phyloP scores from a whole-genome alignment of 192 early-diverging fungal genomes.

The Spizellomyces punctatus region DNA sequence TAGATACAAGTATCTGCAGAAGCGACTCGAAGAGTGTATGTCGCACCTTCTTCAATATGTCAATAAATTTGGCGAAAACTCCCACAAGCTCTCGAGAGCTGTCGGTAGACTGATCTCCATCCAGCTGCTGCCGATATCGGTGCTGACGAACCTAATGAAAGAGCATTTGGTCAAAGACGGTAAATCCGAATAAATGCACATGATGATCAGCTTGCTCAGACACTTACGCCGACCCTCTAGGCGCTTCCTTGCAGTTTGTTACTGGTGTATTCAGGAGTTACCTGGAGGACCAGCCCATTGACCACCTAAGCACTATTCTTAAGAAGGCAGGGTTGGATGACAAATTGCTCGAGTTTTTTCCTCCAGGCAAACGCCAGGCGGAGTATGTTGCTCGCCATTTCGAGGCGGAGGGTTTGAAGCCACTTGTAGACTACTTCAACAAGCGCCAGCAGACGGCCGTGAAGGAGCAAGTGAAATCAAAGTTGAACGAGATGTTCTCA shows the following conservation, averaged over 20 bases:
- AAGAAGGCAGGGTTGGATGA: slow-evolving; percentile 71
- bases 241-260: slow-evolving; percentile 78
- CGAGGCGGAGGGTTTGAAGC: slow-evolving; percentile 89
- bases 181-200: slow-evolving; percentile 19
- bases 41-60: slow-evolving; percentile 84
- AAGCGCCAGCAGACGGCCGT: slow-evolving; percentile 67
- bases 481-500: slow-evolving; percentile 65
- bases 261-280: slow-evolving; percentile 82
- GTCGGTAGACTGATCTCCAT: slow-evolving; percentile 73
- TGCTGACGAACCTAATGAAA: slow-evolving; percentile 79
- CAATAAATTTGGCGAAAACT: slow-evolving; percentile 86
- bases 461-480: slow-evolving; percentile 67
- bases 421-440: slow-evolving; percentile 78
- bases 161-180: slow-evolving; percentile 95
- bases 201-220: neutral
- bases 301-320: slow-evolving; percentile 74
- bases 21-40: slow-evolving; percentile 81
- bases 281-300: slow-evolving; percentile 73
- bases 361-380: slow-evolving; percentile 84
- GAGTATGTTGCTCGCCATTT: slow-evolving; percentile 90
- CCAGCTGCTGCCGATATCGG: slow-evolving; percentile 69
- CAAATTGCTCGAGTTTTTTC: slow-evolving; percentile 87
- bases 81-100: slow-evolving; percentile 76
- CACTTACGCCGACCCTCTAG: slow-evolving; percentile 39
- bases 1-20: slow-evolving; percentile 92